Conservation (phyloP, 257 asterid species). For the Solanum clarkiae region DNA sequence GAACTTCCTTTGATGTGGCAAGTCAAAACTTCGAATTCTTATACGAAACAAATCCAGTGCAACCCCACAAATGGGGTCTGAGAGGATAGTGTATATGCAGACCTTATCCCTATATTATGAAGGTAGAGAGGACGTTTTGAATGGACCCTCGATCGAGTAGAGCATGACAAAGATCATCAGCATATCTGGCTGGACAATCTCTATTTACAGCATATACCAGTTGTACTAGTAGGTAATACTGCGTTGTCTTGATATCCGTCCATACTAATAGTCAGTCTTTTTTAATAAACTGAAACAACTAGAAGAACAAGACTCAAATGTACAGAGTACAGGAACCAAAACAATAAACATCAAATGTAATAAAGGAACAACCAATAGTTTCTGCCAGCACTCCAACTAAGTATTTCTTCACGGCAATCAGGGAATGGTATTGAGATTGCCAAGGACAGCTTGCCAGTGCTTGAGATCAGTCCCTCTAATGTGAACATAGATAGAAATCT, state of each 20-base stretch:
- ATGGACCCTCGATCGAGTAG: not conserved
- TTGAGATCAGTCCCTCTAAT: not conserved
- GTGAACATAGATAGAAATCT: not conserved
- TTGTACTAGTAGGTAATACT: not conserved
- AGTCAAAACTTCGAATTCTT: not conserved
- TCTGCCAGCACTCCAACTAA: not conserved
- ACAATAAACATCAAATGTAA: not conserved
- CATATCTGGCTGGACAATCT: constrained; percentile 9
- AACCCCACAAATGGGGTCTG: not conserved
- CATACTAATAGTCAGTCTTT: not conserved
- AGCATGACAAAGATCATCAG: not conserved
- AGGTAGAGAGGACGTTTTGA: not conserved
- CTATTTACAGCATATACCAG: constrained; percentile 9
- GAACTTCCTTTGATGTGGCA: not conserved
- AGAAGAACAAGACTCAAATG: not conserved
- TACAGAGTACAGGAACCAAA: not conserved
- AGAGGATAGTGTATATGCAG: not conserved
- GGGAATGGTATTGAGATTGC: not conserved
- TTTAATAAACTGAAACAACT: too few species aligned
- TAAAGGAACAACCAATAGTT: not conserved
- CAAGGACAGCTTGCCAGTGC: not conserved
- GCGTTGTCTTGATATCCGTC: not conserved
- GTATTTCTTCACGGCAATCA: not conserved
- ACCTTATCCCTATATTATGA: not conserved
- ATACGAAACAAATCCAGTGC: not conserved